phyloP scores from a whole-genome alignment of 257 asterid species.

The Lavandula angustifolia region DNA sequence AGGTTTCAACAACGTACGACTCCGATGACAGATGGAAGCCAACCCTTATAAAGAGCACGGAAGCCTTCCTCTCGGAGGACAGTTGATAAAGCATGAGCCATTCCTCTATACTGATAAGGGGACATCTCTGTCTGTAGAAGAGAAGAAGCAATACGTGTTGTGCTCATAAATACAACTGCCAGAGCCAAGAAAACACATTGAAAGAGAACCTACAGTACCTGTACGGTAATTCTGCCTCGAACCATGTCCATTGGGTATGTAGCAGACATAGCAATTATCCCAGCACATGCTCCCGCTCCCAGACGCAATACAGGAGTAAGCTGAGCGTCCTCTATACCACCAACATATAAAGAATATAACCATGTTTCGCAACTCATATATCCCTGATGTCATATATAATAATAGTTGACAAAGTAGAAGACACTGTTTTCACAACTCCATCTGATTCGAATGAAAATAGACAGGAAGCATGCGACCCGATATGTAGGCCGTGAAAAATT shows the following conservation, averaged over 20 bases:
- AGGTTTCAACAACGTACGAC: slow-evolving; percentile 65
- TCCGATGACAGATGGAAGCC: slow-evolving; percentile 99
- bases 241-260: slow-evolving; percentile 99
- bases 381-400: slow-evolving; percentile 5
- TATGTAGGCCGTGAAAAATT: background rate
- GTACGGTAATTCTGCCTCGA: slow-evolving; percentile 94
- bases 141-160: slow-evolving; percentile 24
- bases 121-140: slow-evolving; percentile 78
- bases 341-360: slow-evolving; percentile 21
- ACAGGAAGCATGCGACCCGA: slow-evolving; percentile 10
- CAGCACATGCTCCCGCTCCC: slow-evolving; percentile 99
- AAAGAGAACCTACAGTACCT: slow-evolving; percentile 47
- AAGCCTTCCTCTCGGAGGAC: slow-evolving; percentile 98
- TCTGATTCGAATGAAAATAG: slow-evolving; percentile 9
- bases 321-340: slow-evolving; percentile 75
- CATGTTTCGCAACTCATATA: slow-evolving; percentile 17
- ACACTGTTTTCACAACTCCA: slow-evolving; percentile 15
- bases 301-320: slow-evolving; percentile 85
- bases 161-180: background rate
- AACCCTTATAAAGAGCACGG: slow-evolving; percentile 92
- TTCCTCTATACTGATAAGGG: slow-evolving; percentile 91
- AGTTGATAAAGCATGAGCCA: slow-evolving; percentile 89
- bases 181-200: slow-evolving; percentile 7
- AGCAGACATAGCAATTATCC: slow-evolving; percentile 98
- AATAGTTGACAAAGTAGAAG: slow-evolving; percentile 1